Evolutionary conservation across 2,329 filamentous ascomycete species (phyloP), one percentile per base, ranked within the genome.

Genomic region (Metarhizium sp.): DNA sequence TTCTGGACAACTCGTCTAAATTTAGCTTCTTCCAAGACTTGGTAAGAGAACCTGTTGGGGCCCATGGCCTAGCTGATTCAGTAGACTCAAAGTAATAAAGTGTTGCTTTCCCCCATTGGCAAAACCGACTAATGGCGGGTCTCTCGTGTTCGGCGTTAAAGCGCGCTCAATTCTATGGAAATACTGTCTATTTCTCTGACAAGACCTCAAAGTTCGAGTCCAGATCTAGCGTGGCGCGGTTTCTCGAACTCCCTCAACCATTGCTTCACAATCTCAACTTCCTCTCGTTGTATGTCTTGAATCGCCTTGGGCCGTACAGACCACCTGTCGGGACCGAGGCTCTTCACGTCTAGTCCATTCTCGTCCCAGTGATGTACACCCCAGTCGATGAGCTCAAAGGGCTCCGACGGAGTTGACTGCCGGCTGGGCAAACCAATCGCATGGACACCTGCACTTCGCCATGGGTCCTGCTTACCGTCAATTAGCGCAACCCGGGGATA

Each of bases 341-440:
- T 16, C 42, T 18, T 10, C 2, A 62, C 62, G 0, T 48, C 51
- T n/a, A 87, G 62, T 1, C 84, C 84, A 59, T 87, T 86, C 71
- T 87, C 85, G 61, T 89, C 87, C 86, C 87, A 94, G 66, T 92
- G 88, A 68, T 95, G 90, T 20, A 92, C 87, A 0, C 82, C 88
- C n/a, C 79, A 79, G 3, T 77, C 73, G 49, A 95, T 90, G 49
- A 92, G 66, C n/a, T 89, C 76, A 59, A 86, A 88, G 0, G 89
- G 89, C 72, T 91, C 79, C 50, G 76, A 78, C 0, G 74, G 71
- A 0, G 87, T 88, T 48, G 79, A 87, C 14, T 73, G 69, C 20
- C 87, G 75, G 34, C 75, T 71, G 0, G 77, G 74, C 0, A 83
- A 78, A 1, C 75, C 79, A n/a, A 82, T 78, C 0, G 84, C 85